Evolutionary conservation across 768 basidiomycete genomes (phyloP).

Genomic region (Cantharellus cinnabarinus): DNA sequence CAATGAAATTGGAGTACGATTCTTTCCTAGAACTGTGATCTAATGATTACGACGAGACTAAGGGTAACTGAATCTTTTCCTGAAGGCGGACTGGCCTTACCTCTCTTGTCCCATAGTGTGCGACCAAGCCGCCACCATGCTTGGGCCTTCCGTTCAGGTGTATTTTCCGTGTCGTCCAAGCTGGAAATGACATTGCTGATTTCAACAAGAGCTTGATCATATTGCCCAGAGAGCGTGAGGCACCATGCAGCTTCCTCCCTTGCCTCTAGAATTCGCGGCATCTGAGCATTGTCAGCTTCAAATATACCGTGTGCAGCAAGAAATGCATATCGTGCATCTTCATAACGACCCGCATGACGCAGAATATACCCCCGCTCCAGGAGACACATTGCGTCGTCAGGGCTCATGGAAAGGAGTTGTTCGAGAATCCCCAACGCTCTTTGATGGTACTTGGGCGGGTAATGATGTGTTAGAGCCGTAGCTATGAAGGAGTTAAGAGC

Average conservation of each 20-base stretch:
- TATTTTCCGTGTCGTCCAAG: constrained; percentile 27
- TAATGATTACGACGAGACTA: constrained; percentile 11
- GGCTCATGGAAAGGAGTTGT: constrained; percentile 41
- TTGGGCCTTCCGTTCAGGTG: constrained; percentile 43
- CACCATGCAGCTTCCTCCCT: constrained; percentile 81
- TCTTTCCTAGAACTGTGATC: constrained; percentile 29
- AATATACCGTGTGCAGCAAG: constrained; percentile 30
- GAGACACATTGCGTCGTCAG: constrained; percentile 41
- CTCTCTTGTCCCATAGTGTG: constrained; percentile 49
- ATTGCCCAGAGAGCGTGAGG: constrained; percentile 29
- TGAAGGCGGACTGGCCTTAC: constrained; percentile 23
- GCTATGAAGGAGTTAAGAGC: neutral
- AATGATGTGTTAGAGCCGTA: constrained; percentile 62
- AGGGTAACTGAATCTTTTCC: neutral
- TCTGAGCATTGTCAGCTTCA: constrained; percentile 15
- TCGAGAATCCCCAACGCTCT: constrained; percentile 58
- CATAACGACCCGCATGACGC: constrained; percentile 43
- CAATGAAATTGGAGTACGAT: constrained; percentile 62
- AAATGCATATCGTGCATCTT: constrained; percentile 44
- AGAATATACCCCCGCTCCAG: constrained; percentile 60
- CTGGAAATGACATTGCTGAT: constrained; percentile 29
- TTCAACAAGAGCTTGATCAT: constrained; percentile 26
- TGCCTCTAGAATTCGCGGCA: constrained; percentile 32
- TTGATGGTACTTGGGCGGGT: constrained; percentile 74
- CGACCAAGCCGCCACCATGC: constrained; percentile 74